Conservation (phyloP, 306 rosid genomes). For the Malus sieversii region DNA sequence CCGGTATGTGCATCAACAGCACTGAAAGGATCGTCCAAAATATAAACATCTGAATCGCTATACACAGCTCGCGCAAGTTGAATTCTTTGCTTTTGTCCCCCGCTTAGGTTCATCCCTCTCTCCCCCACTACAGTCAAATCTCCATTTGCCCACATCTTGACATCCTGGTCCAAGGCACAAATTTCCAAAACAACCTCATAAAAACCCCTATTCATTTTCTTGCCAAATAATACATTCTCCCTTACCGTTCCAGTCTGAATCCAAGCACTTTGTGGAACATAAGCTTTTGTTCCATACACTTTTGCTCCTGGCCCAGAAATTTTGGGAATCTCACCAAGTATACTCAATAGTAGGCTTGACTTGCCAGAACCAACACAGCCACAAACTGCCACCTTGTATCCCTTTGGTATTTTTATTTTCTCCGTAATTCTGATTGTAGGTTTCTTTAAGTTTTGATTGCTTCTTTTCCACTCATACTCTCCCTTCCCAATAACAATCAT, state of each 20-base stretch:
- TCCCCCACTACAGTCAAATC: slow-evolving; percentile 72
- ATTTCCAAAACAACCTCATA: slow-evolving; percentile 64
- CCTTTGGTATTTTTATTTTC: slow-evolving; percentile 45
- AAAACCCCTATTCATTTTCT: slow-evolving; percentile 39
- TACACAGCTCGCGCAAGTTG: slow-evolving; percentile 90
- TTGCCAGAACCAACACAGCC: slow-evolving; percentile 90
- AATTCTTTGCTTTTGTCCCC: slow-evolving; percentile 89
- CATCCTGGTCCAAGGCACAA: slow-evolving; percentile 76
- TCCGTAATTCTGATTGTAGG: slow-evolving; percentile 47
- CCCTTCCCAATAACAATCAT: slow-evolving; percentile 55
- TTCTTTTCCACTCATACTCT: slow-evolving; percentile 67
- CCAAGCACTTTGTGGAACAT: slow-evolving; percentile 94
- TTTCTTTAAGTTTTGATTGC: slow-evolving; percentile 35
- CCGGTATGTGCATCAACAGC: slow-evolving; percentile 94
- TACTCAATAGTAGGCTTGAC: slow-evolving; percentile 68
- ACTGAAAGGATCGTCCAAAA: slow-evolving; percentile 92
- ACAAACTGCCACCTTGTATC: slow-evolving; percentile 81
- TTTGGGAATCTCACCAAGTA: slow-evolving; percentile 74
- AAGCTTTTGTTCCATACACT: slow-evolving; percentile 58
- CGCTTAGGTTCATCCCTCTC: slow-evolving; percentile 89
- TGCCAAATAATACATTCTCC: slow-evolving; percentile 79
- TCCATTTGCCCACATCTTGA: slow-evolving; percentile 60
- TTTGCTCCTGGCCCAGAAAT: slow-evolving; percentile 51
- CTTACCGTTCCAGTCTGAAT: slow-evolving; percentile 83
- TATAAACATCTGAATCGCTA: slow-evolving; percentile 74